Base-by-base conservation (phyloP, 2,329 filamentous ascomycete species). In the Colletotrichum lini region DNA sequence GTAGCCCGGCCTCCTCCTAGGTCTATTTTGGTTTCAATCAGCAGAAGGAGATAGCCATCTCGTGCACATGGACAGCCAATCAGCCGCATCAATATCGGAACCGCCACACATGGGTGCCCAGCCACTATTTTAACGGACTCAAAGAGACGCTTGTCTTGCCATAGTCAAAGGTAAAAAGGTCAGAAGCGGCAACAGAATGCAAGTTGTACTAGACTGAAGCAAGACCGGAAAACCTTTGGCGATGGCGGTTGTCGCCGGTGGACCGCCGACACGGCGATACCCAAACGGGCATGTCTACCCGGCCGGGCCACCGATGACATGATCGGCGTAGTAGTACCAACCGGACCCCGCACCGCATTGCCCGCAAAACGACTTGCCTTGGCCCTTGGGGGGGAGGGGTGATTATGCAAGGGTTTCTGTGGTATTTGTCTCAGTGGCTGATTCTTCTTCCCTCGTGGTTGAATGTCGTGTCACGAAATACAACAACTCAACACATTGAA, bases 231-330 rank as follows among this genome's bases (percentile, higher is more conserved):
- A 21, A 4, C 18, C 2, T n/a, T 21, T 13, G 53, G n/a, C 18
- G 40, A 7, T 2, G n/a, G 9, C n/a, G n/a, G 53, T 10, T 56
- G 18, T 56, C 53, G 35, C 35, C 35, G 30, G 53, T n/a, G 30
- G n/a, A 21, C 53, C 3, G 8, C 6, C 53, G 44, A 26, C 49
- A 18, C 26, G 18, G 23, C 44, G 10, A 42, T 52, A 18, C 45
- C 59, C 45, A 50, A 61, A 61, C 35, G 45, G 59, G 59, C 59
- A 61, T 61, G 44, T 61, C 30, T 49, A 61, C 50, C 45, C 59
- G 59, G 30, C 45, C 59, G 59, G 30, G 21, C 35, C n/a, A 50
- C 35, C 59, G 35, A 30, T 35, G 30, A 35, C 30, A 30, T 35
- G 30, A 35, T 5, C 30, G 30, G 30, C 30, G 30, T 35, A 35